phyloP scores from a whole-genome alignment of 2,329 filamentous ascomycete species.

The Ascochyta viciae-villosae region DNA sequence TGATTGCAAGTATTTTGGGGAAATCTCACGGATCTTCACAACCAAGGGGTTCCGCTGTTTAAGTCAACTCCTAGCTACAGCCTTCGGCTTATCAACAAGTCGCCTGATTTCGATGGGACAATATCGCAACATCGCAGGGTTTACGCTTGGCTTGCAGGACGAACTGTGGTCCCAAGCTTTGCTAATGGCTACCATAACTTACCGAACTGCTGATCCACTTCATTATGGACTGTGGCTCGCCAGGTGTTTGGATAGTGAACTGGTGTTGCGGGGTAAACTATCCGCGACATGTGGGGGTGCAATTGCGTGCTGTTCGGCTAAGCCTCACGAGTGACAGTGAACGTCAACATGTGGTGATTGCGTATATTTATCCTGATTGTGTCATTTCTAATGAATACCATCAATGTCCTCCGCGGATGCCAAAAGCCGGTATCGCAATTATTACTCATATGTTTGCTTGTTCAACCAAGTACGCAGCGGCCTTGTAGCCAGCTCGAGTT shows the following conservation, averaged over 20 bases:
- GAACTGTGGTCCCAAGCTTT: background rate
- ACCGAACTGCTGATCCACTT: background rate
- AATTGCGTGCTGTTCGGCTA: constrained; percentile 13
- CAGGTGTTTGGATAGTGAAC: background rate
- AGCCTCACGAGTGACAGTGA: background rate
- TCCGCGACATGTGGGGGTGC: constrained; percentile 15
- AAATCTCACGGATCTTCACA: background rate
- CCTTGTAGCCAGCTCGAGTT: background rate
- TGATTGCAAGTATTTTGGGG: background rate
- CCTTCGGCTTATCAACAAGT: background rate
- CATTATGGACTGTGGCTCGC: background rate
- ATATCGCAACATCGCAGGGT: constrained; percentile 14
- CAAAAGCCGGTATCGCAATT: background rate
- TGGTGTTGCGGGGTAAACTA: constrained; percentile 9
- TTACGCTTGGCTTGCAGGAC: background rate
- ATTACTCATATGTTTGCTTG: background rate
- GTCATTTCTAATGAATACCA: background rate
- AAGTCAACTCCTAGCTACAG: background rate
- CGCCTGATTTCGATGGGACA: background rate
- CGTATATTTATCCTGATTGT: background rate
- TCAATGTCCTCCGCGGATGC: background rate
- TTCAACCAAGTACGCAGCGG: background rate
- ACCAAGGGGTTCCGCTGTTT: background rate
- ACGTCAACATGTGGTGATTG: background rate
- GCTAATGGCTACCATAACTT: constrained; percentile 4